A percentile compares a stretch with the other conserved stretches of the same genome.
phyloP scores from a whole-genome alignment of 2,329 filamentous ascomycete species.

The Dactylellina leptospora region DNA sequence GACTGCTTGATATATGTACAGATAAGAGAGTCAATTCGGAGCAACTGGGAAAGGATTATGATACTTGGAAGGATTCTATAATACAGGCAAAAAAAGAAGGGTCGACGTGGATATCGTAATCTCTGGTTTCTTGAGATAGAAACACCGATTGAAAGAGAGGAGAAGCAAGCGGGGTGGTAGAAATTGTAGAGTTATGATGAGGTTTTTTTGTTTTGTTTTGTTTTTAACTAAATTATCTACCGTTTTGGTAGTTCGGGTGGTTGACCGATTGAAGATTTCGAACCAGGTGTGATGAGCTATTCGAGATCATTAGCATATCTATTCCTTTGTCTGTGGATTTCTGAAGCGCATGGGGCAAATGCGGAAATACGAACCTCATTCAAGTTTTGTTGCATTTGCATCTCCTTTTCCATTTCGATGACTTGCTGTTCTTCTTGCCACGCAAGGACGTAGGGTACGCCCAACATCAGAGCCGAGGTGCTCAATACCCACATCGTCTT shows the following conservation, averaged over 20 bases:
- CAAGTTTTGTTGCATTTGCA: constrained; percentile 91
- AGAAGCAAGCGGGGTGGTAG: no score
- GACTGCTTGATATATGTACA: constrained; percentile 27
- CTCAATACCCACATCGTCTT: constrained; percentile 90
- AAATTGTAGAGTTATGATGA: no score
- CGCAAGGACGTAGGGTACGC: constrained; percentile 91
- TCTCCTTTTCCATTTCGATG: constrained; percentile 96
- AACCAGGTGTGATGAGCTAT: constrained; percentile 51
- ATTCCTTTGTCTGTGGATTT: not conserved
- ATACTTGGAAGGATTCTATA: constrained; percentile 19
- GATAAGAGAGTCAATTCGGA: constrained; percentile 1
- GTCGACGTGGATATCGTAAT: constrained; percentile 38
- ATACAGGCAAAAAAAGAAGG: constrained; percentile 19
- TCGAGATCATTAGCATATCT: not conserved
- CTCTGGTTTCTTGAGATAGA: not conserved
- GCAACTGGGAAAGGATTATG: not conserved
- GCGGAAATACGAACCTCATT: constrained; percentile 71
- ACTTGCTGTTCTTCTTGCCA: constrained; percentile 96
- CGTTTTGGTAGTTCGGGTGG: constrained; percentile 46
- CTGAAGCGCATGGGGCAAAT: not conserved
- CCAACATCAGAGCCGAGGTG: constrained; percentile 86
- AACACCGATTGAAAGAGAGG: not conserved
- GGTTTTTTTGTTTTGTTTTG: not conserved
- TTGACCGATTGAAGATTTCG: constrained; percentile 39
- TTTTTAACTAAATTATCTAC: constrained; percentile 11